Evolutionary conservation across 371 early-diverging fungal genomes (phyloP), one percentile per base, ranked within the genome.

Genomic region (Mortierella sp.): DNA sequence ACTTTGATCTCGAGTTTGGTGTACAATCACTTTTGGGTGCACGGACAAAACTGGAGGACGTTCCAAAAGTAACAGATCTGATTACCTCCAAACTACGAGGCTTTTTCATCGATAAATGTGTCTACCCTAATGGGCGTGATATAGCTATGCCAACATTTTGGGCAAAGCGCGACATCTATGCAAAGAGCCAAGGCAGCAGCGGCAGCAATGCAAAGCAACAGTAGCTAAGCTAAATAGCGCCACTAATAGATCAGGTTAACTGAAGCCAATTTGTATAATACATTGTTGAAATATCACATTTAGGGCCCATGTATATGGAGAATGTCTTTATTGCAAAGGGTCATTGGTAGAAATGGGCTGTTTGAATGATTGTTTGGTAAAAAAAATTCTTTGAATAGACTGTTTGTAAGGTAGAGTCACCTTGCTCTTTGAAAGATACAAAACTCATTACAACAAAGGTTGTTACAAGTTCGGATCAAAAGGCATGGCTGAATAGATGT

Each of bases 11-110:
- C 15, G 96, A 96, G 34, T 91, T 97, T 62, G 91, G 93, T 22
- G 93, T 96, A 0, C 89, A 93, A 40, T 96, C 96, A 0, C 82
- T 97, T 23, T 88, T 98, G 53, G 98, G 98, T 0, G 95, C 96
- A 65, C 89, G 94, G 66, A 96, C 97, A 32, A 98, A 98, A 78
- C 89, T 97, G 32, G 96, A 96, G 79, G 96, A 96, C 75, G 86
- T 97, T 51, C 97, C 98, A 13, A 96, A 96, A 84, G 84, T 98
- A 47, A 93, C 95, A 1, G 91, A 93, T 40, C 80, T 98, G 29
- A 93, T 98, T 55, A 91, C 91, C 8, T 87, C 89, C 22, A 90
- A 90, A 64, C 74, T 95, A 32, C 87, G 92, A 19, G 86, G 89
- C 32, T 86, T 91, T n/a, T 94, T 94, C 68, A 83, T 88, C 45